Evolutionary conservation across 495 filamentous ascomycete genomes (phyloP).

Genomic region (Neurospora tetraspora): DNA sequence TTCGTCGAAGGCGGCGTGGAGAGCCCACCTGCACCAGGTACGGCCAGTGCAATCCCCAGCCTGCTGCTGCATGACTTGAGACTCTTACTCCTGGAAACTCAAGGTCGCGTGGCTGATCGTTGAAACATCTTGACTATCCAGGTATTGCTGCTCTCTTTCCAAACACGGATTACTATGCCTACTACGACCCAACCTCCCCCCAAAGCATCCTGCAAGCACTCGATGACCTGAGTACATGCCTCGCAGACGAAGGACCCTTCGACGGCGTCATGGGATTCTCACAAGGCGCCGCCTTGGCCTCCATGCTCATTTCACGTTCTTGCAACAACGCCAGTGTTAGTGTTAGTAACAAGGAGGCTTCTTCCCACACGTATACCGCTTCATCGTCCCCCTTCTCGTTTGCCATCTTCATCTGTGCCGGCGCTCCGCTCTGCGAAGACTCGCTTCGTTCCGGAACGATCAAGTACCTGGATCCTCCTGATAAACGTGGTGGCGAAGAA

Average conservation of each 20-base stretch:
- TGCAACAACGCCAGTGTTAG: too few species aligned
- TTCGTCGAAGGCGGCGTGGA: background rate
- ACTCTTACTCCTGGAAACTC: background rate
- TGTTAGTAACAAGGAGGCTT: background rate
- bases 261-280: slow-evolving; percentile 9
- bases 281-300: slow-evolving; percentile 1
- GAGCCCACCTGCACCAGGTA: background rate
- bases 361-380: background rate
- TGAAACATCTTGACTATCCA: background rate
- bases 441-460: background rate
- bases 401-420: slow-evolving; percentile 3
- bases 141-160: background rate
- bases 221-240: background rate
- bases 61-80: background rate
- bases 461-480: background rate
- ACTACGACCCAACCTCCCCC: background rate
- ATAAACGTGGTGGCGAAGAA: too few species aligned
- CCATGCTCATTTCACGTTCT: background rate
- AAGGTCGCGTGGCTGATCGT: background rate
- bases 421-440: background rate
- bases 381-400: background rate
- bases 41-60: background rate
- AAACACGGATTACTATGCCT: background rate
- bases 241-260: slow-evolving; percentile 7
- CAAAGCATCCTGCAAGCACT: slow-evolving; percentile 1